phyloP scores from a whole-genome alignment of 768 basidiomycete species.

The Daedaleopsis sinensis region DNA sequence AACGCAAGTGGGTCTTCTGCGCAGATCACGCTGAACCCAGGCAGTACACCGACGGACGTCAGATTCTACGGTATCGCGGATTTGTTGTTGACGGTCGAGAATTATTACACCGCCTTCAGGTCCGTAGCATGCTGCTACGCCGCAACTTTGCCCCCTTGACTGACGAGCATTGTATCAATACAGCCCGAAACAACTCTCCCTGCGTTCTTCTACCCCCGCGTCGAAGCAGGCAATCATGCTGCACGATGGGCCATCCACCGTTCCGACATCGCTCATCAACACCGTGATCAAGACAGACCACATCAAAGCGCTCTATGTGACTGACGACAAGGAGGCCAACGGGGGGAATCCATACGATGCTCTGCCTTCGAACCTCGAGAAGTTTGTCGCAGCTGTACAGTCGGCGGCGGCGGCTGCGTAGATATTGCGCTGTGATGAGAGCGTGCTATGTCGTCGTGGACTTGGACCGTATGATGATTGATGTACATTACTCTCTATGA shows the following conservation, averaged over 20 bases:
- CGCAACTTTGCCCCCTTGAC: neutral
- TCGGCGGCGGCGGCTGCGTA: slow-evolving; percentile 2
- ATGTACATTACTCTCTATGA: no score
- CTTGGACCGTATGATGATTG: neutral
- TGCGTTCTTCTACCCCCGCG: slow-evolving; percentile 19
- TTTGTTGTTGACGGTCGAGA: slow-evolving; percentile 35
- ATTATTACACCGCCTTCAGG: slow-evolving; percentile 34
- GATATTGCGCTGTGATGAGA: neutral
- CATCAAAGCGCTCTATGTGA: slow-evolving; percentile 36
- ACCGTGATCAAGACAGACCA: slow-evolving; percentile 25
- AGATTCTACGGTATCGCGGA: slow-evolving; percentile 35
- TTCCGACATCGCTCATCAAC: slow-evolving; percentile 28
- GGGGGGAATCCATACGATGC: slow-evolving; percentile 25
- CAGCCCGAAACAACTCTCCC: slow-evolving; percentile 29
- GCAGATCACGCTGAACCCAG: slow-evolving; percentile 37
- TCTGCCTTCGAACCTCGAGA: slow-evolving; percentile 27
- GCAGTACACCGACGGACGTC: slow-evolving; percentile 17
- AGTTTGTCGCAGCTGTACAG: slow-evolving; percentile 19
- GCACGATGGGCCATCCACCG: slow-evolving; percentile 33
- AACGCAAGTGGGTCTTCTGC: neutral
- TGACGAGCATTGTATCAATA: neutral
- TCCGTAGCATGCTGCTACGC: slow-evolving; percentile 10
- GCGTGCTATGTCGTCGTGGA: neutral
- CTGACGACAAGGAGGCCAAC: slow-evolving; percentile 28
- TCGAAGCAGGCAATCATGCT: slow-evolving; percentile 37